Base-by-base conservation (phyloP, 768 basidiomycete species). In the Kwoniella sp. region DNA sequence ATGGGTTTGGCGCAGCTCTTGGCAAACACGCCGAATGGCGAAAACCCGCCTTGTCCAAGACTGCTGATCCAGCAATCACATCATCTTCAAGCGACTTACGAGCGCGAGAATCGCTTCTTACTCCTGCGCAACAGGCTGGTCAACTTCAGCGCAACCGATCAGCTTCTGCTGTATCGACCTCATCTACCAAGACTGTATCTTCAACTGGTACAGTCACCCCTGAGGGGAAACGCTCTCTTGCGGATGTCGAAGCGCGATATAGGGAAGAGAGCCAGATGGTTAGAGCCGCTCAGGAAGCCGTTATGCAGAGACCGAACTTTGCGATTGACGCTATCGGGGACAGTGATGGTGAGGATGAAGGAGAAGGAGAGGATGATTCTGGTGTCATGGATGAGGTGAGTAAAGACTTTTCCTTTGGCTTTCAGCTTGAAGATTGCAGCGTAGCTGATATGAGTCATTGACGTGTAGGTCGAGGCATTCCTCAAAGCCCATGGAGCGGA, bases 261-360 rank as follows among this genome's bases (percentile, higher is more conserved):
- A 64, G 74, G 29, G 77, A 79, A 68, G 73, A 78, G 60, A 73
- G 68, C 76, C 85, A 88, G 6, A 85, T 89, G 82, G 83, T 91
- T 52, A 84, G 88, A 71, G 88, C 87, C 0, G 90, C 88, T 55
- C 89, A 86, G 67, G 88, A 88, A 30, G 90, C 90, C 29, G 83
- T 92, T 50, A 88, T 94, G 88, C 90, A 95, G 77, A 84, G 95
- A 47, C 92, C 91, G 25, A 88, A 89, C 68, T 99, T 99, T 77
- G 92, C 92, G n/a, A 96, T 98, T 64, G 96, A 99, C 74, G 92
- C 93, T 79, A 91, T 88, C 2, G 88, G 87, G 56, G 90, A 91
- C 61, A 90, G 89, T 12, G 90, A 90, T 26, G 88, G 88, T 0
- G 89, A 90, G 12, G 81, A 85, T 7, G 82, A 81, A 8, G 80